Evolutionary conservation across 1,139 yeast species (phyloP), one percentile per base, ranked within the genome.

Genomic region (Yamadazyma atmosphaerica): DNA sequence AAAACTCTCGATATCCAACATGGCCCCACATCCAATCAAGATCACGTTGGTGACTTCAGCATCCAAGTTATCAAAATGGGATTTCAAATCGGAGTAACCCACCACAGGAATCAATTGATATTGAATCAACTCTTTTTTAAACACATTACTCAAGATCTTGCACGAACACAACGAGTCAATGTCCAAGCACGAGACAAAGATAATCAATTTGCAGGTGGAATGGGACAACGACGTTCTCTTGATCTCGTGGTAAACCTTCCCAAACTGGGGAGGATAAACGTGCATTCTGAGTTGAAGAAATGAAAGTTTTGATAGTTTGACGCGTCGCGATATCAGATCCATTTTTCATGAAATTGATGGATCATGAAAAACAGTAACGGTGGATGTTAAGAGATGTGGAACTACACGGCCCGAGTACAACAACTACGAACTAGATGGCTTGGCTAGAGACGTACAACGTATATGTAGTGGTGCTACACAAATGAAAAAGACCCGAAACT

Each of bases 111-210:
- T 81, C 39, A 89, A 68, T 58, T 92, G 96, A 56, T 84, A 87
- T 46, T 90, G 95, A 12, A 92, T 81, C 54, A 90, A 70, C 53
- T 88, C 95, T 46, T 85, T 82, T 59, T 87, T 83, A 45, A 92
- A 71, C 39, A 88, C 66, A 34, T 74, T 63, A 25, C 92, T 72
- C 23, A 92, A 66, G 57, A 89, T 84, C 56, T 81, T 84, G 31
- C 95, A 81, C 0, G 96, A 87, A 65, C 98, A 92, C 19, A 94
- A 68, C 32, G 98, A 89, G 66, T 94, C 99, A 32, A 92, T 83
- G 60, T 86, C 88, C 50, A 90, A 70, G 61, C 96, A 87, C 7
- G 98, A 86, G 26, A 89, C 96, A 58, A 90, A 89, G 17, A 94
- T 72, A 30, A 89, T 90, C 42, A 92, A 67, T 52, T 86, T 86